Base-by-base conservation (phyloP, 805 yeast genomes). In the Candida piceae region DNA sequence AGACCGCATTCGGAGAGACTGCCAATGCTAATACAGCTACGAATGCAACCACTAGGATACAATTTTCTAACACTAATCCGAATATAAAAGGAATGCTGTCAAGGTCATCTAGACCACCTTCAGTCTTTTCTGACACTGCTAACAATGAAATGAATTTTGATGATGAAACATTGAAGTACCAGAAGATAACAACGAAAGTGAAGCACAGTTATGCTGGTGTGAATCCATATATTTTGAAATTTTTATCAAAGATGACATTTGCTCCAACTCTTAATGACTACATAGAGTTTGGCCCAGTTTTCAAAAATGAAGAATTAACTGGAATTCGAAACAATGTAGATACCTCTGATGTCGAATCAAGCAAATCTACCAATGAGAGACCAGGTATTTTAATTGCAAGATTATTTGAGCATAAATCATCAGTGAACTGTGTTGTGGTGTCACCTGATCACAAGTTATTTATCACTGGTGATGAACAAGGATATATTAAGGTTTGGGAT, bases 401-500 rank as follows among this genome's bases (percentile, higher is more conserved):
- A 37, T 62, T 85, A 32, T 66, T 74, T 27, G 86, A 83, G 29
- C 87, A 81, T 49, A 63, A 63, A n/a, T 66, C 75, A 1, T 34
- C 76, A 2, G 64, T 88, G n/a, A 76, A 69, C 16, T 62, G 79
- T 19, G 53, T 87, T 7, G 74, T 69, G 1, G 71, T 75, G 0
- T 70, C 84, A 5, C 78, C 82, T 0, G 78, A 81, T 20, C 70
- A 76, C 12, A 72, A 73, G 17, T 81, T 75, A 45, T 78, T 90
- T 44, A 63, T 87, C 3, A 79, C 93, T 2, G 95, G 88, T 2
- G 85, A 93, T 7, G 83, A 79, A 32, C 71, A 72, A 20, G 96
- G 97, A 0, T 53, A 63, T 2, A 50, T 93, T 27, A 81, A 77
- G 45, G 58, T 90, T 0, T 93, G 97, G 97, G 94, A 86, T 52